Conservation (phyloP, 2,329 filamentous ascomycete genomes). For the Botrytis galanthina region DNA sequence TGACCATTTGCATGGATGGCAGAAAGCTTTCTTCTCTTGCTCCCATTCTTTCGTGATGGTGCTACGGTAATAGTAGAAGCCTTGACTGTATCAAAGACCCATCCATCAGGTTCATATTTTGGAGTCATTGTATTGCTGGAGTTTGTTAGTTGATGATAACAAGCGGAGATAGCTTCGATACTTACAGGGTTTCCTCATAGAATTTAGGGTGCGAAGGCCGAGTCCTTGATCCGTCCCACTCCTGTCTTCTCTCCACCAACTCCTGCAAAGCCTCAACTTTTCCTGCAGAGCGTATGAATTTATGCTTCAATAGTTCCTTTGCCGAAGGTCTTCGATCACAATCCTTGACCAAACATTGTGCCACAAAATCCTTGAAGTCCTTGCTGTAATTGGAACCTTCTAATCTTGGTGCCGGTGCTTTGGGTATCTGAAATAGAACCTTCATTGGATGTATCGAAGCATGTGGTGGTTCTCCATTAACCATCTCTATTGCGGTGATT, state of each 20-base stretch:
- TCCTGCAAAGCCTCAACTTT: slow-evolving; percentile 87
- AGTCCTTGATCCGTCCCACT: slow-evolving; percentile 73
- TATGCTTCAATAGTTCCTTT: slow-evolving; percentile 82
- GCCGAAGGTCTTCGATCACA: slow-evolving; percentile 80
- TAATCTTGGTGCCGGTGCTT: slow-evolving; percentile 78
- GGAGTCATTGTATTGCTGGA: slow-evolving; percentile 62
- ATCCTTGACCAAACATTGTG: slow-evolving; percentile 89
- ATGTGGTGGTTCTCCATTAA: slow-evolving; percentile 84
- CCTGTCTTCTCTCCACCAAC: slow-evolving; percentile 76
- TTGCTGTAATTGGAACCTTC: slow-evolving; percentile 78
- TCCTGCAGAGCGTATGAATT: slow-evolving; percentile 82
- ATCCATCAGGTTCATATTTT: slow-evolving; percentile 73
- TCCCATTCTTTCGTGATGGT: slow-evolving; percentile 49
- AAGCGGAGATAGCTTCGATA: not conserved
- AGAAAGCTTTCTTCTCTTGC: slow-evolving; percentile 55
- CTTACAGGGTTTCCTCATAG: slow-evolving; percentile 86
- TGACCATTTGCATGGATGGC: slow-evolving; percentile 49
- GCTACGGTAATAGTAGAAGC: slow-evolving; percentile 54
- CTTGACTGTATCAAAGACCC: slow-evolving; percentile 94
- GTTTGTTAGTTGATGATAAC: slow-evolving; percentile 25
- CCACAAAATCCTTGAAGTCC: slow-evolving; percentile 92
- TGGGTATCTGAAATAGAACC: slow-evolving; percentile 86
- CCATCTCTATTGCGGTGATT: slow-evolving; percentile 88
- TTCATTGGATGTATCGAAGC: slow-evolving; percentile 90
- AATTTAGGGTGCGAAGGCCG: slow-evolving; percentile 72